phyloP scores from a whole-genome alignment of 306 rosid species.

The Potentilla sterilis region DNA sequence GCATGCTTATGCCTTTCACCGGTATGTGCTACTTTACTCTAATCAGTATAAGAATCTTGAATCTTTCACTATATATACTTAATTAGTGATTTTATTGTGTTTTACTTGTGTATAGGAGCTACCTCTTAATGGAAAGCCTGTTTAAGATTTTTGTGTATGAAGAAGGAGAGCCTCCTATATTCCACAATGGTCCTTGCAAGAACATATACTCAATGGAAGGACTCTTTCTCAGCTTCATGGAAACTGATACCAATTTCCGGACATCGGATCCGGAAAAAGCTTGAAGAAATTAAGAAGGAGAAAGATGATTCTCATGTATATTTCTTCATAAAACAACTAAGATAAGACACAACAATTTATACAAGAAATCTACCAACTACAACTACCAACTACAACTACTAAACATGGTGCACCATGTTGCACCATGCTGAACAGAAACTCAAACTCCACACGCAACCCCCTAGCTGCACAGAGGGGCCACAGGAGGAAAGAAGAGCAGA shows the following conservation, averaged over 20 bases:
- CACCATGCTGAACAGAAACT: too few species aligned
- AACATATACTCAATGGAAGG: slow-evolving; percentile 66
- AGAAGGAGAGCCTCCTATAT: slow-evolving; percentile 64
- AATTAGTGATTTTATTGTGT: too few species aligned
- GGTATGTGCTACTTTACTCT: slow-evolving; percentile 24
- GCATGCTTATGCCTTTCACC: slow-evolving; percentile 44
- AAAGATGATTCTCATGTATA: too few species aligned
- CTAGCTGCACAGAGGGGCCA: too few species aligned
- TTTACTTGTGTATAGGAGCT: slow-evolving; percentile 35
- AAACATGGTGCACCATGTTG: too few species aligned
- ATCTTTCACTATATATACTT: background rate
- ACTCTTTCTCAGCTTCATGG: slow-evolving; percentile 50
- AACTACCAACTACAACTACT: too few species aligned
- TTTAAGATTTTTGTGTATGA: slow-evolving; percentile 55
- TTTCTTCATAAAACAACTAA: too few species aligned
- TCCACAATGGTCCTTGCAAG: slow-evolving; percentile 66
- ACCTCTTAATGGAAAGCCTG: slow-evolving; percentile 49
- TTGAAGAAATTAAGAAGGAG: too few species aligned
- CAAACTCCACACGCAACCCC: too few species aligned
- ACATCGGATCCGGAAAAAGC: slow-evolving; percentile 49
- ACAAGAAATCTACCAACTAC: too few species aligned
- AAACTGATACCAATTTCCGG: slow-evolving; percentile 34
- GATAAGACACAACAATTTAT: too few species aligned
- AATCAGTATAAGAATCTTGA: background rate
- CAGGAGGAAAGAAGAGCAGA: too few species aligned